Evolutionary conservation across 495 filamentous ascomycete species (phyloP), one percentile per base, ranked within the genome.

Genomic region (Aspergillus carlsbadensis): DNA sequence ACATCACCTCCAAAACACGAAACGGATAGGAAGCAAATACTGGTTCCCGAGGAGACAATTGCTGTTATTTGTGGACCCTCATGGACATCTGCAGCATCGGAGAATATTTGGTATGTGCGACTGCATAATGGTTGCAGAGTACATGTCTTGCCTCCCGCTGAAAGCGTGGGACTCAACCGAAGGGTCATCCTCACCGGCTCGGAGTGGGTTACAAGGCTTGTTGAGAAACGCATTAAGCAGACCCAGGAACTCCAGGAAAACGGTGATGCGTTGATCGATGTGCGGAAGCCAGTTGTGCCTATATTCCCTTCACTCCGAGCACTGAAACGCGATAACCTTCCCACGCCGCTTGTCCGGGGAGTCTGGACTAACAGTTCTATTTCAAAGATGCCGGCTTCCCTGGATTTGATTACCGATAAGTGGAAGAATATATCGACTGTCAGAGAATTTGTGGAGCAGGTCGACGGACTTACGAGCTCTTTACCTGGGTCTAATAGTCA

Each of bases 41-140:
- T 65, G 24, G 15, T 77, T 2, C 66, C 70, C 10, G 76, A 78
- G 40, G 76, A 75, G 48, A 75, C 68, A 0, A 54, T 78, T 20
- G 75, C 64, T 1, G 18, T 67, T 17, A 50, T 78, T 24, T 58
- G 65, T 18, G 76, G 76, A 3, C 48, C 65, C 6, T 68, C 64
- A 14, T 53, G 55, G 1, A 61, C 58, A 34, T 54, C 56, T 8
- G 37, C 62, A 39, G 52, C 11, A 5, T 35, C 61, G 39, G 76
- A 78, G 52, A 78, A 78, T 57, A 66, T 77, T 8, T 77, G 64
- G 65, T 69, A 66, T 53, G 52, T 72, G 7, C 52, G 59, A 10
- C 40, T 76, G 14, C 68, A 62, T 11, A 67, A 76, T 53, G 76
- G 74, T 24, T 77, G 76, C 46, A 65, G 65, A 26, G 68, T 78